phyloP scores from a whole-genome alignment of 495 filamentous ascomycete genomes.

The Penicillium cataractarum region DNA sequence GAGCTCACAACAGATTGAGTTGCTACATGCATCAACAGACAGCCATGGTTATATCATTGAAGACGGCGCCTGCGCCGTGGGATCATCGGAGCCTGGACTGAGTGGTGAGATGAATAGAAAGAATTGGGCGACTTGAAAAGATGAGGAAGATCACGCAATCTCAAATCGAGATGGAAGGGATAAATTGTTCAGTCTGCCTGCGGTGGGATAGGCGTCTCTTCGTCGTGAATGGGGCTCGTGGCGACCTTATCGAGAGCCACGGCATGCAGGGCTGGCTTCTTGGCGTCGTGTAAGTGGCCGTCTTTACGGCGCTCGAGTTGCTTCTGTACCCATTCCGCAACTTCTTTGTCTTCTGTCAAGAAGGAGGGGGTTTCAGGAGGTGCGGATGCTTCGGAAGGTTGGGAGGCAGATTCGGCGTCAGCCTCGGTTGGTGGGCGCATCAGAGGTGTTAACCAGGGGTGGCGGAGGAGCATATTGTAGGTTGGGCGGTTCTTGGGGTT shows the following conservation, averaged over 20 bases:
- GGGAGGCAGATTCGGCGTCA: conserved; percentile 66
- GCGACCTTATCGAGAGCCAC: conserved; percentile 69
- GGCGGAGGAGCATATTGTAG: conserved; percentile 84
- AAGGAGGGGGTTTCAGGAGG: conserved; percentile 49
- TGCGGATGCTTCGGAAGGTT: conserved; percentile 36
- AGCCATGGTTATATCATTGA: conserved; percentile 8
- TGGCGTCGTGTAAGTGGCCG: conserved; percentile 48
- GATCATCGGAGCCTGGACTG: not conserved
- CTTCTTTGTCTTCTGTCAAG: conserved; percentile 70
- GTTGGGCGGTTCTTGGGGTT: conserved; percentile 86
- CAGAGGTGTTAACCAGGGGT: conserved; percentile 82
- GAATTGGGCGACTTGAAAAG: not conserved
- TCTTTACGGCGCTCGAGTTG: conserved; percentile 64
- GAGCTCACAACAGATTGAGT: not conserved
- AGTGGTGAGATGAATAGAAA: not conserved
- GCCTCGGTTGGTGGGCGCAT: conserved; percentile 82
- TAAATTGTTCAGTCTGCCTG: conserved; percentile 19
- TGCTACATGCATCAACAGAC: conserved; percentile 8
- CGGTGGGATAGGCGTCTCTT: conserved; percentile 24
- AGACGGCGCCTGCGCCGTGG: conserved; percentile 29
- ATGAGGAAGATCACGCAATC: conserved; percentile 5
- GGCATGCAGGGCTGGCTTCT: conserved; percentile 76
- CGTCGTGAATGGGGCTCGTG: conserved; percentile 40
- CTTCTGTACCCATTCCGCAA: conserved; percentile 80
- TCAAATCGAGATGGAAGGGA: not conserved